phyloP scores from a whole-genome alignment of 2,329 filamentous ascomycete genomes.

The Penicillium crustosum region DNA sequence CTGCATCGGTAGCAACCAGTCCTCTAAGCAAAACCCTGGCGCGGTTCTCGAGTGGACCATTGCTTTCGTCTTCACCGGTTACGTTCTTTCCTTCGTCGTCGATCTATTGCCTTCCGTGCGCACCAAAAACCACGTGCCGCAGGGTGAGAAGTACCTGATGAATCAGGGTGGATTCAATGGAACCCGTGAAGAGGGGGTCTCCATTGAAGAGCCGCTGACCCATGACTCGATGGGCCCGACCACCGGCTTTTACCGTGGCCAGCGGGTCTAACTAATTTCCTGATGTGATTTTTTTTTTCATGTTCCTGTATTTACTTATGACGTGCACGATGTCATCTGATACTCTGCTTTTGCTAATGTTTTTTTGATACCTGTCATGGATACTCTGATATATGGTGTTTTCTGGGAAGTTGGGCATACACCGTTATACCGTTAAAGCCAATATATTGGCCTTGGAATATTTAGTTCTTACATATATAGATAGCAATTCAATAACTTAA shows the following conservation, averaged over 20 bases:
- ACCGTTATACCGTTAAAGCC: conserved; percentile 1
- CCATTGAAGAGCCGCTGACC: conserved; percentile 40
- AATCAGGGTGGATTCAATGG: conserved; percentile 13
- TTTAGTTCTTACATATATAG: not conserved
- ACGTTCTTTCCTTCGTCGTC: conserved; percentile 80
- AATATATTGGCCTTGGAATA: not conserved
- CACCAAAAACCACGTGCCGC: conserved; percentile 53
- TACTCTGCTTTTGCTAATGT: conserved; percentile 2
- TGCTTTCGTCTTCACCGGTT: conserved; percentile 82
- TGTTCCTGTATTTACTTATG: conserved; percentile 3
- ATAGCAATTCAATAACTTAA: not conserved
- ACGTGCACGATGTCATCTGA: conserved; percentile 7
- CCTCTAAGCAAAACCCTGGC: conserved; percentile 59
- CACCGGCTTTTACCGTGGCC: conserved; percentile 29
- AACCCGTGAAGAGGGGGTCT: conserved; percentile 15
- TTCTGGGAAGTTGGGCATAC: not conserved
- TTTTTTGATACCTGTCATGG: conserved; percentile 4
- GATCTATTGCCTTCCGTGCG: conserved; percentile 78
- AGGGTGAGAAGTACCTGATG: conserved; percentile 41
- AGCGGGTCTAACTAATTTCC: conserved; percentile 23
- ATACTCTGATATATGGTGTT: not conserved
- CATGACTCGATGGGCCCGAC: conserved; percentile 39
- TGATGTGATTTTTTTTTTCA: not conserved
- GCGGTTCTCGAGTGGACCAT: conserved; percentile 80
- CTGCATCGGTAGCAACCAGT: conserved; percentile 45